Percentiles rank a stretch among this genome's conserved stretches.
phyloP scores from a whole-genome alignment of 1,284 basidiomycete species.

The Moesziomyces antarcticus region DNA sequence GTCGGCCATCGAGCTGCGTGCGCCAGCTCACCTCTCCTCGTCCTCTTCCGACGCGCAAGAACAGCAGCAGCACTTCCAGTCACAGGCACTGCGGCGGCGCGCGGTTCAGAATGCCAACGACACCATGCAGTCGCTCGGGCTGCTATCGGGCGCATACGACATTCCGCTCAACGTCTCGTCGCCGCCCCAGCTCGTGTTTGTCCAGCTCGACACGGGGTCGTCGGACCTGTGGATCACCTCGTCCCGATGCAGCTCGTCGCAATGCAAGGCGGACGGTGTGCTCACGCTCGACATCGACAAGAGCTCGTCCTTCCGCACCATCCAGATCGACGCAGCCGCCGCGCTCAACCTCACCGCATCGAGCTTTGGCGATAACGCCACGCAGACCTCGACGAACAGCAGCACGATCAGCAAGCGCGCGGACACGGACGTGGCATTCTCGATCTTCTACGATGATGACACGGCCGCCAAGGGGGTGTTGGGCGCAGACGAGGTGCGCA shows the following conservation, averaged over 20 bases:
- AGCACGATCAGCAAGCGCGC: background rate
- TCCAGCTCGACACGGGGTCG: constrained; percentile 52
- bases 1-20: background rate
- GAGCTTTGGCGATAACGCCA: constrained; percentile 13
- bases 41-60: too few relatives aligned
- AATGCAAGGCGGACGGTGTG: constrained; percentile 16
- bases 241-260: constrained; percentile 9
- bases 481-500: constrained; percentile 24
- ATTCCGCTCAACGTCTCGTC: constrained; percentile 42
- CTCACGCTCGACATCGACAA: constrained; percentile 26
- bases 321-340: constrained; percentile 11
- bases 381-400: constrained; percentile 1
- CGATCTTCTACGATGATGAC: constrained; percentile 30
- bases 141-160: constrained; percentile 35
- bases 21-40: background rate
- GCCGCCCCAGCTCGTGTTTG: constrained; percentile 39
- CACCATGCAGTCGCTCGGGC: constrained; percentile 32
- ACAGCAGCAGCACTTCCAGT: background rate
- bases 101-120: constrained; percentile 20
- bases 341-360: constrained; percentile 12
- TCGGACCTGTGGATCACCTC: constrained; percentile 53
- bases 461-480: constrained; percentile 24
- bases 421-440: constrained; percentile 17
- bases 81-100: background rate
- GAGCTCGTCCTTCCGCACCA: constrained; percentile 15